A percentile compares a stretch with the other conserved stretches of the same genome.
These are phyloP conservation scores for Exophiala dermatitidis DNA, from an alignment of 2,329 filamentous ascomycete species.

Conservation along the genomic window DNA sequence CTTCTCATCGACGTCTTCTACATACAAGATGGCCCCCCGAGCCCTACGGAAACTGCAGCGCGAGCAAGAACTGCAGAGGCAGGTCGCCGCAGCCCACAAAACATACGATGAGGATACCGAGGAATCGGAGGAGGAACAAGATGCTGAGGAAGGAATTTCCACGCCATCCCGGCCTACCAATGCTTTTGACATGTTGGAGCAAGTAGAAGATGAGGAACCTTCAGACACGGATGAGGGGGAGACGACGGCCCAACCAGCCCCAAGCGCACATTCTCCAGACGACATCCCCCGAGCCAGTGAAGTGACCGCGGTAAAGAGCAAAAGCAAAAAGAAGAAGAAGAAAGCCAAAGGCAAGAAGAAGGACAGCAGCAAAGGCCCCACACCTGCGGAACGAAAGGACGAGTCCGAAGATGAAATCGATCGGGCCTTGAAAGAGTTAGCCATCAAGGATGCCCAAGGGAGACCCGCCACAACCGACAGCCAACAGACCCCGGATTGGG, in stretches of 20 bases:
- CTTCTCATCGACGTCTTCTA: no score
- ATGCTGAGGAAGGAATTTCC: slow-evolving; percentile 22
- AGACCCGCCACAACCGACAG: slow-evolving; percentile 23
- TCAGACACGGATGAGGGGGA: slow-evolving; percentile 32
- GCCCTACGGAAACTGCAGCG: slow-evolving; percentile 59
- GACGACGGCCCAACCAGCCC: slow-evolving; percentile 16
- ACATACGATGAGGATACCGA: slow-evolving; percentile 31
- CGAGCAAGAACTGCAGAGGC: slow-evolving; percentile 52
- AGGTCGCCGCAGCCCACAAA: slow-evolving; percentile 36
- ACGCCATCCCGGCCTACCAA: slow-evolving; percentile 28
- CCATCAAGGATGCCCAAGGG: slow-evolving; percentile 35
- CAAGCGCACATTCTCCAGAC: slow-evolving; percentile 22
- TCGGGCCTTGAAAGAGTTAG: slow-evolving; percentile 53
- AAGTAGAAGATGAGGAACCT: slow-evolving; percentile 32
- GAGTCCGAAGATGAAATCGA: slow-evolving; percentile 58
- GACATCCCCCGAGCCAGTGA: slow-evolving; percentile 10
- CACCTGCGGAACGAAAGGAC: slow-evolving; percentile 23
- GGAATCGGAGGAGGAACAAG: slow-evolving; percentile 38
- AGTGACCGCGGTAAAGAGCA: slow-evolving; percentile 25
- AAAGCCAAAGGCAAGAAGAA: slow-evolving; percentile 48
- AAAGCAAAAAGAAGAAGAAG: slow-evolving; percentile 41
- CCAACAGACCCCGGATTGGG: slow-evolving; percentile 29
- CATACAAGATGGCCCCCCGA: slow-evolving; percentile 53
- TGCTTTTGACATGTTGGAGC: slow-evolving; percentile 49
- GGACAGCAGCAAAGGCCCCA: slow-evolving; percentile 33